Evolutionary conservation across 139 green algal genomes (phyloP), one percentile per base, ranked within the genome.

Genomic region (Micromonas pusilla): DNA sequence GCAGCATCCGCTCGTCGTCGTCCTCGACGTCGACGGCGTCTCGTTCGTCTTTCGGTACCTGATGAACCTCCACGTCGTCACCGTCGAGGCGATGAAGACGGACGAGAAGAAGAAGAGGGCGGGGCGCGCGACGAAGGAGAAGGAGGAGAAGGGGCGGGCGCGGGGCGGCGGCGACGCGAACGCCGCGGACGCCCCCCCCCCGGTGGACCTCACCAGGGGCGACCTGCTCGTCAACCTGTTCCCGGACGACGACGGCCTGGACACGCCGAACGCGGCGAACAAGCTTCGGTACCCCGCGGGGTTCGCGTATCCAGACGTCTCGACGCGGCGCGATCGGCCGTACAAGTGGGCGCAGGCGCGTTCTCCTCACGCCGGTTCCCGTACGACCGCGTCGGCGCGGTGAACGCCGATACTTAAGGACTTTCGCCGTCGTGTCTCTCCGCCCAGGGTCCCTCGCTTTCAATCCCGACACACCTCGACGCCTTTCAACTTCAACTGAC

Each of bases 311-410:
- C n/a, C n/a, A n/a, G 76, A 77, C 70, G 32, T 4, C 26, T 68
- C 77, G 9, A n/a, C 3, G 13, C 52, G 66, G 16, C 5, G 37
- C 13, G 63, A 39, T 6, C n/a, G 79, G 25, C 79, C 79, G 21
- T 84, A 77, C 73, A 30, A 33, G 36, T 84, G 79, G 79, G 73
- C 60, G 54, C 79, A 84, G n/a, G n/a, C n/a, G n/a, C n/a, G n/a
- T n/a, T n/a, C n/a, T n/a, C n/a, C n/a, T n/a, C n/a, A n/a, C n/a
- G n/a, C n/a, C n/a, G n/a, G n/a, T n/a, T n/a, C n/a, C n/a, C n/a
- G n/a, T n/a, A n/a, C n/a, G n/a, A n/a, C n/a, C n/a, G n/a, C n/a
- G n/a, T n/a, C n/a, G n/a, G n/a, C n/a, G n/a, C n/a, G n/a, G n/a
- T n/a, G n/a, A n/a, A n/a, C n/a, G n/a, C n/a, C n/a, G n/a, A n/a